Evolutionary conservation across 78 protist species (phyloP).

Genomic region (Dictyostelium firmibasis): DNA sequence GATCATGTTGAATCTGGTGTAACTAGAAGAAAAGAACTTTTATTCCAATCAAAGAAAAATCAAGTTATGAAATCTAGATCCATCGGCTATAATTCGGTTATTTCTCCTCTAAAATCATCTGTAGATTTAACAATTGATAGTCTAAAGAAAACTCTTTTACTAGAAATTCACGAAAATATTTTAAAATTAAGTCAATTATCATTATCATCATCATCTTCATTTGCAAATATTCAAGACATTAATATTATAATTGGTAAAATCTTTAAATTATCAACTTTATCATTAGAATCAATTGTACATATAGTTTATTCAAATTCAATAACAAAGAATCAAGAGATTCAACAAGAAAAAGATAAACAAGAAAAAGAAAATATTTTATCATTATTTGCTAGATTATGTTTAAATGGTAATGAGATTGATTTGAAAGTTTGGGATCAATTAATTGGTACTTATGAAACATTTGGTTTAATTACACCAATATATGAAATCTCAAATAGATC

Average conservation of each 20-base stretch:
- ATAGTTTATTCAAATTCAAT: not conserved
- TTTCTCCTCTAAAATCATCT: not conserved
- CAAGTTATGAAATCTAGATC: conserved; percentile 8
- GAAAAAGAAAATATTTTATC: not conserved
- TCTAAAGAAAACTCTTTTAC: not conserved
- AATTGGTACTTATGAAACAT: conserved; percentile 41
- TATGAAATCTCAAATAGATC: not conserved
- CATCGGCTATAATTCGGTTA: not conserved
- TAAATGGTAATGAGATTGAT: conserved; percentile 14
- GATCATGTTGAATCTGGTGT: conserved; percentile 71
- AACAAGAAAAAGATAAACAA: not conserved
- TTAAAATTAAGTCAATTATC: not conserved
- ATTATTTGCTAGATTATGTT: not conserved
- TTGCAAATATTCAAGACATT: not conserved
- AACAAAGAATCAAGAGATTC: not conserved
- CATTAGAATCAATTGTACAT: not conserved
- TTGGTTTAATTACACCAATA: conserved; percentile 33
- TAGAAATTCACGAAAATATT: conserved; percentile 10
- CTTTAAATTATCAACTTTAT: not conserved
- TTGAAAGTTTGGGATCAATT: conserved; percentile 32
- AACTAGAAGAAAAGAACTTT: conserved; percentile 57
- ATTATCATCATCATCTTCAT: not conserved
- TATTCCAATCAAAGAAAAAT: conserved; percentile 24
- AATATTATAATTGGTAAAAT: not conserved
- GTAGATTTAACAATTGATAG: not conserved